Evolutionary conservation across 139 green algal genomes (phyloP).

Genomic region (Microglena sp.): DNA sequence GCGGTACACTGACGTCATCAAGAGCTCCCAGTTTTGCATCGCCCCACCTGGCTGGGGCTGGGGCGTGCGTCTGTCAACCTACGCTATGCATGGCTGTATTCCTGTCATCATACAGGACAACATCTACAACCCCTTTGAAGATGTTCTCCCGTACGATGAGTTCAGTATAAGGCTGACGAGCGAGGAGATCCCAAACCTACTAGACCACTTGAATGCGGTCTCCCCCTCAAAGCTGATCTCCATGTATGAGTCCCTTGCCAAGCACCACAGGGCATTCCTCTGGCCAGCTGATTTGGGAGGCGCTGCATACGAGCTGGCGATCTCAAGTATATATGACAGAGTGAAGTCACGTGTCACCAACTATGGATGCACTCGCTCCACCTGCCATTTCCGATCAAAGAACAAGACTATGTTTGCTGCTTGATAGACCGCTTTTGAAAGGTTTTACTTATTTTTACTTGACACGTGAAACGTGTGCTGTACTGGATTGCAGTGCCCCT

Average conservation of each 20-base stretch:
- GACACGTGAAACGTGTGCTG: too few relatives aligned
- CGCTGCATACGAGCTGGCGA: not conserved
- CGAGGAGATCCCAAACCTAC: not conserved
- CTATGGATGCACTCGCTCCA: too few relatives aligned
- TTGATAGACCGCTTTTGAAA: too few relatives aligned
- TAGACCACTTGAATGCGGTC: not conserved
- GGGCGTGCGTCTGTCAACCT: conserved; percentile 1
- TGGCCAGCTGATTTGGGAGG: not conserved
- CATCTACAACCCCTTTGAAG: conserved; percentile 3
- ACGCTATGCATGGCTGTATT: conserved; percentile 6
- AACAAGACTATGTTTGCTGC: too few relatives aligned
- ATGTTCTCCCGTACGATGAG: not conserved
- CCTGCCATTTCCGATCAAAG: too few relatives aligned
- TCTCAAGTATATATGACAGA: not conserved
- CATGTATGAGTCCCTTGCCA: not conserved
- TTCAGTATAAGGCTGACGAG: not conserved
- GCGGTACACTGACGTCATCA: too few relatives aligned
- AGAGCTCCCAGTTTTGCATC: conserved; percentile 6
- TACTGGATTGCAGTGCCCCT: too few relatives aligned
- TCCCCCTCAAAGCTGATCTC: not conserved
- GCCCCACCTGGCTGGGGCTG: not conserved
- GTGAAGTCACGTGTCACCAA: not conserved
- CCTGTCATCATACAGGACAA: not conserved
- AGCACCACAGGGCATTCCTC: not conserved
- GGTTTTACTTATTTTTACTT: too few relatives aligned